Evolutionary conservation across 148 eudicot genomes (phyloP), one percentile per base, ranked within the genome.

Genomic region (Rhododendron williamsianum): DNA sequence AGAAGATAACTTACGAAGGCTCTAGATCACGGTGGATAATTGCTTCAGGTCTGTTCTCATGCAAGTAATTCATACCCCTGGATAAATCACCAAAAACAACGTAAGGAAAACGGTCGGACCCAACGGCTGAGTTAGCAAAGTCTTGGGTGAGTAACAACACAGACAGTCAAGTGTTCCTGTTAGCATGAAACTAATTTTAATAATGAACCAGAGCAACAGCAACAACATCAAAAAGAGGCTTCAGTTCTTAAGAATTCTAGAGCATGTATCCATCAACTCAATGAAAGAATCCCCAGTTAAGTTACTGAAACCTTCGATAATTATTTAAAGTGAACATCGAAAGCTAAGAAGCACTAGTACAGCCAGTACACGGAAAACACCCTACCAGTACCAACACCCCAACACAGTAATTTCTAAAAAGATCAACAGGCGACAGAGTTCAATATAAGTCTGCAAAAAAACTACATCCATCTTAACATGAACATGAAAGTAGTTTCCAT

Each of bases 1-100:
- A 81, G 65, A 87, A 67, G 78, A 49, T 54, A 81, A 92, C 98
- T 91, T 92, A 97, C 99, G 99, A 93, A 89, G 99, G 99, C 90
- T 97, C 99, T 76, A 97, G 98, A 87, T 97, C 98, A 82, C 98
- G 90, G 76, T 97, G 98, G 84, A 97, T 94, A 78, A 97, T 91
- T 86, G 98, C 92, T 86, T 89, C 94, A 43, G 99, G 98, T 85
- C 89, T 95, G 82, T 89, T 89, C 92, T 97, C 98, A 91, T 97
- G 99, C 91, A 97, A 87, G 91, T 97, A 97, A 89, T 92, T 97
- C 97, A 94, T 84, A 73, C 99, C 99, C 93, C 99, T 97, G 93
- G 85, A 90, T 83, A 86, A 67, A 87, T n/a, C 36, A 86, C 30
- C 78, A 82, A 45, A 38, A 77, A 78, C 46, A 27, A 65, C 19